Evolutionary conservation across 768 basidiomycete genomes (phyloP).

Genomic region (Hebeloma cylindrosporum): DNA sequence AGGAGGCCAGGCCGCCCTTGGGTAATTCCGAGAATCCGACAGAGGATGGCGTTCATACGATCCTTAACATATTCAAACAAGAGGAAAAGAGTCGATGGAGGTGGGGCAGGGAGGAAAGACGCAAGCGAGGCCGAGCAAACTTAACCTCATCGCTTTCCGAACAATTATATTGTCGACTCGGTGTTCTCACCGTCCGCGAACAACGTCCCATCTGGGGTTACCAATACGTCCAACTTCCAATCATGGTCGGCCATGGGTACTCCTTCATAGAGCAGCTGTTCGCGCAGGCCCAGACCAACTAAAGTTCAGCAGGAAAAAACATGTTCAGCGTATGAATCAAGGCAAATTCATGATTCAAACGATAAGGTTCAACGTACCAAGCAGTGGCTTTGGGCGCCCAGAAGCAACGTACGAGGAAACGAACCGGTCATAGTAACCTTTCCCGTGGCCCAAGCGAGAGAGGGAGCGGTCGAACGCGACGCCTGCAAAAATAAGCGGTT

Average conservation of each 20-base stretch:
- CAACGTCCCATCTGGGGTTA: conserved; percentile 23
- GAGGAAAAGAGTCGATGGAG: too few relatives aligned
- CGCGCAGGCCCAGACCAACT: conserved; percentile 24
- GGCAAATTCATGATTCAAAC: too few relatives aligned
- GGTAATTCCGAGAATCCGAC: too few relatives aligned
- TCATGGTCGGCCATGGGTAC: conserved; percentile 21
- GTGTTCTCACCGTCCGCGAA: too few relatives aligned
- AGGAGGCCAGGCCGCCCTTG: too few relatives aligned
- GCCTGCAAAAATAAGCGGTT: conserved; percentile 37
- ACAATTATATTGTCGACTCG: too few relatives aligned
- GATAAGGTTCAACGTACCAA: conserved; percentile 60
- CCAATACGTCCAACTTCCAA: conserved; percentile 24
- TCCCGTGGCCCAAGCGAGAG: conserved; percentile 77
- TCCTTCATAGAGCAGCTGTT: conserved; percentile 17
- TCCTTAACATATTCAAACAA: too few relatives aligned
- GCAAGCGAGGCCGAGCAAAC: too few relatives aligned
- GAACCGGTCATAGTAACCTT: conserved; percentile 82
- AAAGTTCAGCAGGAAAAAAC: background rate
- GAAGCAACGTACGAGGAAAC: conserved; percentile 52
- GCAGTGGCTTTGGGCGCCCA: conserved; percentile 47
- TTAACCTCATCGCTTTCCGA: too few relatives aligned
- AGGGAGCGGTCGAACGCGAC: conserved; percentile 72
- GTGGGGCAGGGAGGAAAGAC: too few relatives aligned
- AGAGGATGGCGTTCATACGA: too few relatives aligned
- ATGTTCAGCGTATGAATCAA: background rate